phyloP scores from a whole-genome alignment of 768 basidiomycete genomes.

The Tubosaeta sp. region DNA sequence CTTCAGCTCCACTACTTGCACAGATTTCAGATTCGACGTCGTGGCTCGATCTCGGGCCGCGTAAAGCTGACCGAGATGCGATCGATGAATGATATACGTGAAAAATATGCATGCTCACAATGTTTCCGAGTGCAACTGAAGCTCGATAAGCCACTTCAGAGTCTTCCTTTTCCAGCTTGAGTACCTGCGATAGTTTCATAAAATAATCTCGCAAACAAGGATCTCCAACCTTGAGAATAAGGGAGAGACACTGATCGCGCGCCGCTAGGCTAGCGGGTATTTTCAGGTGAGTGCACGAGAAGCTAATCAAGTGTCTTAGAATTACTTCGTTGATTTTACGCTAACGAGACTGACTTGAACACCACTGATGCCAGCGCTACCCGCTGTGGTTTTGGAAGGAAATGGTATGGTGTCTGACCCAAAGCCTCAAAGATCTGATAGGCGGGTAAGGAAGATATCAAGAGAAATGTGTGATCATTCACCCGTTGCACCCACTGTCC shows the following conservation, averaged over 20 bases:
- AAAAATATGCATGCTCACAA: constrained; percentile 40
- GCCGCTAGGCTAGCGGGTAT: constrained; percentile 37
- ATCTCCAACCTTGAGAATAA: constrained; percentile 45
- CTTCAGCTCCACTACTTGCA: constrained; percentile 39
- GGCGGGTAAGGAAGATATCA: constrained; percentile 5
- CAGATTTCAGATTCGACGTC: constrained; percentile 30
- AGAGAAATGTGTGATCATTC: constrained; percentile 1
- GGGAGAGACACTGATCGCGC: constrained; percentile 40
- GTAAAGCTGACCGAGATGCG: constrained; percentile 40
- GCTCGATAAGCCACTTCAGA: constrained; percentile 69
- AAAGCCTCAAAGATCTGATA: constrained; percentile 56
- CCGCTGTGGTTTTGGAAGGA: constrained; percentile 65
- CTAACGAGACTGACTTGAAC: constrained; percentile 68
- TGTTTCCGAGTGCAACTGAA: constrained; percentile 69
- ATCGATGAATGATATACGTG: neutral
- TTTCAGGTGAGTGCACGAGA: constrained; percentile 57
- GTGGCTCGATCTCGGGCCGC: constrained; percentile 37
- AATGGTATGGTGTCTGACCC: constrained; percentile 44
- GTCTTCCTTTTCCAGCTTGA: constrained; percentile 47
- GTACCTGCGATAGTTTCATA: constrained; percentile 18
- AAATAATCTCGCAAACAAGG: neutral
- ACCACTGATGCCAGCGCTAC: constrained; percentile 76
- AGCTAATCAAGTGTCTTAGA: constrained; percentile 35
- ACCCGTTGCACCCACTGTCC: constrained; percentile 54
- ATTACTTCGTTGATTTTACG: neutral